Evolutionary conservation across 139 green algal genomes (phyloP).

Genomic region (Ettlia oleoabundans): DNA sequence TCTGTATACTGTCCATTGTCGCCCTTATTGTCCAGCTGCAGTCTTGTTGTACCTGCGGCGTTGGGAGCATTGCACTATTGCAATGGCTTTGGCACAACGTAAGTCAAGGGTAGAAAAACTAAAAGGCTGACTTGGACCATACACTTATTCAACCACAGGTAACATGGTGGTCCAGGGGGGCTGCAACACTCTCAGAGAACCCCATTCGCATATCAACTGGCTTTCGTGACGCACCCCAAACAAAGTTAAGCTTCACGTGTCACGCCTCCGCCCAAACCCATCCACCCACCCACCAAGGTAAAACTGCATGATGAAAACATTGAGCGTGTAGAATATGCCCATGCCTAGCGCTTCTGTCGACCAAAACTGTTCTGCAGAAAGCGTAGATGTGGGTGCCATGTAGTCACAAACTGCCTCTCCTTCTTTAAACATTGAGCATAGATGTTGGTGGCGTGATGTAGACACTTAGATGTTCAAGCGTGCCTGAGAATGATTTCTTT

Average conservation of each 20-base stretch:
- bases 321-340: conserved; percentile 72
- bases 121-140: too few species aligned
- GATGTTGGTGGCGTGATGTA: background rate
- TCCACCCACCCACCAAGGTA: conserved; percentile 46
- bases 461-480: background rate
- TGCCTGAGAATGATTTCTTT: conserved; percentile 59
- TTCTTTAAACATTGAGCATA: too few species aligned
- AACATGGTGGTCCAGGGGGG: too few species aligned
- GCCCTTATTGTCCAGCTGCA: conserved; percentile 66
- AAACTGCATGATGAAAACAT: conserved; percentile 67
- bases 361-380: conserved; percentile 53
- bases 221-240: too few species aligned
- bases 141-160: too few species aligned
- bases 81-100: too few species aligned
- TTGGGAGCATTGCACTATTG: too few species aligned
- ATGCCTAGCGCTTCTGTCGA: conserved; percentile 64
- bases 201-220: too few species aligned
- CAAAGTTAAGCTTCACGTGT: background rate
- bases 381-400: background rate
- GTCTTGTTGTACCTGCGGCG: conserved; percentile 55
- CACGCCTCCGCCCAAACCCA: background rate
- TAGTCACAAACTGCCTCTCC: background rate
- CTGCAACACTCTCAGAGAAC: too few species aligned
- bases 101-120: too few species aligned
- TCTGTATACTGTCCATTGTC: conserved; percentile 48